Evolutionary conservation across 2,329 filamentous ascomycete species (phyloP).

Genomic region (Pseudogymnoascus sp.): DNA sequence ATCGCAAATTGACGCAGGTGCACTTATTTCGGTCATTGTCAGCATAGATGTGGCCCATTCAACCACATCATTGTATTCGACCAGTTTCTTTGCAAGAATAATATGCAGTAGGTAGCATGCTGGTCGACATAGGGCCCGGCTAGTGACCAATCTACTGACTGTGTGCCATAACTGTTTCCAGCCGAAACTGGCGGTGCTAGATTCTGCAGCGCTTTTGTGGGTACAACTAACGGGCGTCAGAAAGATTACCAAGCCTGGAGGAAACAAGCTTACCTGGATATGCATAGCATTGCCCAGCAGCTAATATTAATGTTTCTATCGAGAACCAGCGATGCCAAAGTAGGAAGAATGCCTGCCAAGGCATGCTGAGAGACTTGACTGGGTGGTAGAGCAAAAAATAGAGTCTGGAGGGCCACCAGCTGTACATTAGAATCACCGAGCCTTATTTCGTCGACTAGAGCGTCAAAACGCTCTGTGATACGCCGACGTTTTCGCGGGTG

Average conservation of each 20-base stretch:
- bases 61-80: conserved; percentile 59
- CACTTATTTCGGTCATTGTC: conserved; percentile 70
- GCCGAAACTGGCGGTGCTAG: conserved; percentile 35
- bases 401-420: conserved; percentile 40
- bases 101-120: conserved; percentile 66
- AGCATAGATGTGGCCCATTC: conserved; percentile 67
- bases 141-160: conserved; percentile 61
- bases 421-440: conserved; percentile 19
- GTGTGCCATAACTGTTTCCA: conserved; percentile 76
- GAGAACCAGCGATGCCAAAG: conserved; percentile 50
- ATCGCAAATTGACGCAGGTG: conserved; percentile 72
- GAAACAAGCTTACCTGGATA: conserved; percentile 56
- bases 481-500: conserved; percentile 27
- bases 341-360: conserved; percentile 47
- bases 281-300: conserved; percentile 80
- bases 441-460: conserved; percentile 23
- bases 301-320: conserved; percentile 62
- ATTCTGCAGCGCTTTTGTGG: conserved; percentile 28
- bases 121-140: conserved; percentile 64
- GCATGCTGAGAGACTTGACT: conserved; percentile 11
- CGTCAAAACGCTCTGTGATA: conserved; percentile 18
- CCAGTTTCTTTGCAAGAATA: conserved; percentile 57
- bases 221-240: conserved; percentile 35
- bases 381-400: conserved; percentile 42
- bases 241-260: background rate